A percentile compares a stretch with the other conserved stretches of the same genome.
phyloP scores from a whole-genome alignment of 73 alveolate species.

The Blepharisma stoltei region DNA sequence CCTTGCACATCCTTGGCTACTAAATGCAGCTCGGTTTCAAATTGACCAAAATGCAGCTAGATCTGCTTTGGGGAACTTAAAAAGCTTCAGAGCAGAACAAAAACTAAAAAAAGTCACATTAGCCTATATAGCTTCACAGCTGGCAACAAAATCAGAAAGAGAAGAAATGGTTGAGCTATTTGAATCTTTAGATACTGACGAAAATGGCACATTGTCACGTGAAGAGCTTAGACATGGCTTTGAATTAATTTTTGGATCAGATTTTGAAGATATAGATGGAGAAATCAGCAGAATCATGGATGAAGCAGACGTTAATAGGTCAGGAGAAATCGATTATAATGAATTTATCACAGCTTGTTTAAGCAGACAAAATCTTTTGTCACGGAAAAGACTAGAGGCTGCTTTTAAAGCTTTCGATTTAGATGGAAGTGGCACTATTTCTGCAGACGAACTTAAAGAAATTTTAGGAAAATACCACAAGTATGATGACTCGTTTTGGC shows the following conservation, averaged over 20 bases:
- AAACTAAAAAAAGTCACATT: conserved; percentile 62
- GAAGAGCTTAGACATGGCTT: conserved; percentile 62
- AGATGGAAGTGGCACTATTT: conserved; percentile 61
- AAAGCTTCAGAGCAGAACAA: conserved; percentile 45
- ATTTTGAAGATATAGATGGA: conserved; percentile 29
- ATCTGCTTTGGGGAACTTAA: conserved; percentile 57
- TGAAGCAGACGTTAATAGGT: conserved; percentile 39
- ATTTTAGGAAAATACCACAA: conserved; percentile 50
- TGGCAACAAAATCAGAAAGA: conserved; percentile 67
- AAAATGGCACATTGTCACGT: conserved; percentile 66
- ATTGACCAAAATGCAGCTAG: conserved; percentile 36
- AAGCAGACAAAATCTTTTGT: conserved; percentile 33
- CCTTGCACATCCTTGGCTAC: conserved; percentile 65
- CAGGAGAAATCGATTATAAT: conserved; percentile 55
- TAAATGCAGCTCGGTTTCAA: conserved; percentile 29
- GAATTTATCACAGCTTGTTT: conserved; percentile 50
- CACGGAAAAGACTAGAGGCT: conserved; percentile 38
- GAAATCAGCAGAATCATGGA: conserved; percentile 41
- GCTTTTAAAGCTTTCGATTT: conserved; percentile 52
- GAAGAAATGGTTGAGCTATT: conserved; percentile 55
- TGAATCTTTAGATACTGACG: conserved; percentile 54
- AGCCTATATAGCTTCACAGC: conserved; percentile 50
- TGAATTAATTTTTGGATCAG: conserved; percentile 30
- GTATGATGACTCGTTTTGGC: conserved; percentile 49
- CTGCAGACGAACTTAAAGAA: conserved; percentile 51